Evolutionary conservation across 1,284 basidiomycete genomes (phyloP).

Genomic region (Rhodotorula sp.): DNA sequence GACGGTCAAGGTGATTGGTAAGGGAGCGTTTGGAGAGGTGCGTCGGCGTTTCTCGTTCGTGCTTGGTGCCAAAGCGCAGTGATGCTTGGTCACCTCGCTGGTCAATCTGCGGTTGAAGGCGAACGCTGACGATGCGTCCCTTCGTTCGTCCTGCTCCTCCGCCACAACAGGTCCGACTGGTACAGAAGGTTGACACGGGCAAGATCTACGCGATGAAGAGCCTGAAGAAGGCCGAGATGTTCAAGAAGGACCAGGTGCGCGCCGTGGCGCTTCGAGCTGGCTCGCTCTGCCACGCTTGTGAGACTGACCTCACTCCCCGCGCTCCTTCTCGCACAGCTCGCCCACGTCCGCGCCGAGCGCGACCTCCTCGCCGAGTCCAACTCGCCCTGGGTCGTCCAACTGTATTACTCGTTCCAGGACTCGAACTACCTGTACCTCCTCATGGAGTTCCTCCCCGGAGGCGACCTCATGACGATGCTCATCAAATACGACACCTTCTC

Average conservation of each 20-base stretch:
- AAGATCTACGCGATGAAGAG: slow-evolving; percentile 99
- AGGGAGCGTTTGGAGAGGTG: slow-evolving; percentile 95
- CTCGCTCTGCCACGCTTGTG: too few relatives aligned
- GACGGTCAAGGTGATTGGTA: slow-evolving; percentile 98
- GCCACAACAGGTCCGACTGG: slow-evolving; percentile 71
- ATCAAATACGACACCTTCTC: slow-evolving; percentile 99
- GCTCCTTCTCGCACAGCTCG: slow-evolving; percentile 61
- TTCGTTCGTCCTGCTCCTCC: neutral
- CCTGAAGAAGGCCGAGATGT: slow-evolving; percentile 95
- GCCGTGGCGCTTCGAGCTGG: neutral
- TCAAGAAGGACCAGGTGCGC: slow-evolving; percentile 93
- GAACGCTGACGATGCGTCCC: neutral
- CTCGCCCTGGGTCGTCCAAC: slow-evolving; percentile 94
- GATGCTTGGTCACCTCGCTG: too few relatives aligned
- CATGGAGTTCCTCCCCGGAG: slow-evolving; percentile 98
- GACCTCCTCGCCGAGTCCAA: slow-evolving; percentile 97
- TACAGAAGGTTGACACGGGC: slow-evolving; percentile 94
- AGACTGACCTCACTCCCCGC: neutral
- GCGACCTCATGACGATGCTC: slow-evolving; percentile 97
- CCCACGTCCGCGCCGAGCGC: slow-evolving; percentile 96
- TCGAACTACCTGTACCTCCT: slow-evolving; percentile 92
- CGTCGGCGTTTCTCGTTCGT: neutral
- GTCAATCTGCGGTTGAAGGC: too few relatives aligned
- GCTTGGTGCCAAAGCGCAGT: too few relatives aligned
- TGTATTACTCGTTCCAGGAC: slow-evolving; percentile 99